Conservation (phyloP, 768 basidiomycete species). For the Chalciporus chontae region DNA sequence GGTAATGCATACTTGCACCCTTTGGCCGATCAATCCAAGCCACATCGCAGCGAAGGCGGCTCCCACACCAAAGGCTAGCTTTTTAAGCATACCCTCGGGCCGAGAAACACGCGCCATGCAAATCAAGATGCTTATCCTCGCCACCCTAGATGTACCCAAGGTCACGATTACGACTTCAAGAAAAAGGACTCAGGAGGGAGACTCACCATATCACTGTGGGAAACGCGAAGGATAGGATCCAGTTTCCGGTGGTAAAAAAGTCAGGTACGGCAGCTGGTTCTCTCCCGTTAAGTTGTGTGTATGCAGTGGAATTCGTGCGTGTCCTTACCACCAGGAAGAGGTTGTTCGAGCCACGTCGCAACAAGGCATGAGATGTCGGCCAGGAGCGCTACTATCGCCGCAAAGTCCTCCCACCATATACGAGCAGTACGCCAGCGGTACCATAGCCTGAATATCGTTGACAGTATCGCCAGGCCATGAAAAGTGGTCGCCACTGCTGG, state of each 20-base stretch:
- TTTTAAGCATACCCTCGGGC: conserved; percentile 12
- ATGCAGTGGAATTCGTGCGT: neutral
- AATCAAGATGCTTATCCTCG: conserved; percentile 23
- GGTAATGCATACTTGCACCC: conserved; percentile 9
- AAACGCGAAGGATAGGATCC: conserved; percentile 18
- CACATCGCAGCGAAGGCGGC: conserved; percentile 15
- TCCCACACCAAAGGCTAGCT: conserved; percentile 7
- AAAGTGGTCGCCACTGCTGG: neutral
- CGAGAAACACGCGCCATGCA: conserved; percentile 21
- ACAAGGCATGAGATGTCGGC: conserved; percentile 12
- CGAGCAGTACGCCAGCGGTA: conserved; percentile 17
- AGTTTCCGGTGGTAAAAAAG: conserved; percentile 6
- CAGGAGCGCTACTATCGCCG: conserved; percentile 15
- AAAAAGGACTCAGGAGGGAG: too few species aligned
- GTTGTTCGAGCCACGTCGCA: conserved; percentile 4
- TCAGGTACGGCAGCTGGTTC: conserved; percentile 3
- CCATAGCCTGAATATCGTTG: conserved; percentile 19
- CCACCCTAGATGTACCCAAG: conserved; percentile 11
- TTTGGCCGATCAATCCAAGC: conserved; percentile 3
- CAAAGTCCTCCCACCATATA: conserved; percentile 27
- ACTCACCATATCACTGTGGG: conserved; percentile 13
- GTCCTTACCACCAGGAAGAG: conserved; percentile 6
- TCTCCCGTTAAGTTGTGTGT: neutral
- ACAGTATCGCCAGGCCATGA: neutral
- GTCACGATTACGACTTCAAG: neutral